phyloP scores from a whole-genome alignment of 83 land plant genomes.

The Isoetes engelmannii region DNA sequence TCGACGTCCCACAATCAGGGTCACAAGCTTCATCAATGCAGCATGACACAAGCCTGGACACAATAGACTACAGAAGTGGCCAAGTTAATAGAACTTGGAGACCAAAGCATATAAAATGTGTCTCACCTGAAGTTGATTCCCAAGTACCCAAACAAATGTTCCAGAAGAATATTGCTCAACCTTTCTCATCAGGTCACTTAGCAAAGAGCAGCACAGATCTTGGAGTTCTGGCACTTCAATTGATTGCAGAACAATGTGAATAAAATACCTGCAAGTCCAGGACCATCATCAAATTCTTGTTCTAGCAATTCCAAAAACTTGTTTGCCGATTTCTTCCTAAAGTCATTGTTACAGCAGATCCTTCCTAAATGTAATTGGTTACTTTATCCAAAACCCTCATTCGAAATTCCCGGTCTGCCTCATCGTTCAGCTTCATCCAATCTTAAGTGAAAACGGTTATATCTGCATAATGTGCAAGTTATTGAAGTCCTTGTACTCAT shows the following conservation, averaged over 20 bases:
- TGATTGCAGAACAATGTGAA: constrained; percentile 60
- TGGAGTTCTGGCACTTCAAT: constrained; percentile 43
- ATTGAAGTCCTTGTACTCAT: no score
- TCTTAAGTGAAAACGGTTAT: no score
- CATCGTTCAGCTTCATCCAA: no score
- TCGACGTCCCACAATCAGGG: no score
- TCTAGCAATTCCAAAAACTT: no score
- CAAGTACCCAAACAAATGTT: constrained; percentile 37
- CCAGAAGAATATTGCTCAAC: constrained; percentile 26
- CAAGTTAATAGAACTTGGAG: background rate
- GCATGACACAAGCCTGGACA: constrained; percentile 27
- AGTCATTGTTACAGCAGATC: no score
- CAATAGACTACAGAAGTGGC: constrained; percentile 21
- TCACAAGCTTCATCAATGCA: background rate
- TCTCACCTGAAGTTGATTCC: constrained; percentile 74
- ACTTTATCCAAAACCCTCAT: no score
- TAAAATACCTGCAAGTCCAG: constrained; percentile 54
- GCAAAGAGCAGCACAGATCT: constrained; percentile 58
- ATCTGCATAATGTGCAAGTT: no score
- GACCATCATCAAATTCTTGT: no score
- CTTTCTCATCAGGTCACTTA: constrained; percentile 43
- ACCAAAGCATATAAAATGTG: background rate
- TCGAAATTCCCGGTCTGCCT: no score
- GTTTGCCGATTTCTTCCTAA: no score
- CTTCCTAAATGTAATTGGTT: no score